Percentiles rank a stretch among this genome's conserved stretches.
These are phyloP conservation scores for Solanum aculeatissimum DNA, from an alignment of 305 asterid species.

Conservation along the genomic window DNA sequence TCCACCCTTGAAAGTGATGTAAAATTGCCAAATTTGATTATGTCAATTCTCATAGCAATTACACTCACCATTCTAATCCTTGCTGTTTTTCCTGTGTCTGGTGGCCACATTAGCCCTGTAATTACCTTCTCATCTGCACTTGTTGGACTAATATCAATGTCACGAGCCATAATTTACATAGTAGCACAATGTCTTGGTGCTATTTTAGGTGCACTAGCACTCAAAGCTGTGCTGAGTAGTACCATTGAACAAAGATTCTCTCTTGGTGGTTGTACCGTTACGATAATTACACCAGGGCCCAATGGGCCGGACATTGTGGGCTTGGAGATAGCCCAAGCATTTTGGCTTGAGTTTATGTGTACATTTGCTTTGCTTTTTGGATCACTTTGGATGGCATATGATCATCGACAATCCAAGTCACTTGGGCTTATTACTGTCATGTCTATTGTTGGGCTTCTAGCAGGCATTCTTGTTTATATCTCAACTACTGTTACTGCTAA, in stretches of 20 bases:
- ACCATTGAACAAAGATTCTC: conserved; percentile 28
- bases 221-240: conserved; percentile 43
- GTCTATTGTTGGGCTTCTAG: conserved; percentile 36
- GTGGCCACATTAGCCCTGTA: conserved; percentile 73
- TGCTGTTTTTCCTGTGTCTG: conserved; percentile 51
- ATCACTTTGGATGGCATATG: conserved; percentile 76
- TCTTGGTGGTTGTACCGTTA: conserved; percentile 59
- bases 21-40: conserved; percentile 44
- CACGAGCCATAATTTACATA: conserved; percentile 43
- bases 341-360: conserved; percentile 58
- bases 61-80: conserved; percentile 34
- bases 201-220: conserved; percentile 47
- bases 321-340: conserved; percentile 39
- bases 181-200: conserved; percentile 51
- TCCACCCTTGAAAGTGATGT: conserved; percentile 36
- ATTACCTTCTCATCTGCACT: conserved; percentile 67
- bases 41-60: conserved; percentile 41
- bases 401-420: conserved; percentile 41
- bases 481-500: conserved; percentile 43
- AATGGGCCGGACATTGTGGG: conserved; percentile 31
- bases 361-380: conserved; percentile 49
- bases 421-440: conserved; percentile 37
- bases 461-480: conserved; percentile 52
- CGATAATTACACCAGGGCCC: conserved; percentile 35
- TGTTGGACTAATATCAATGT: conserved; percentile 55